Conservation (phyloP, 192 early-diverging fungal species). For the Coemansia sp. region DNA sequence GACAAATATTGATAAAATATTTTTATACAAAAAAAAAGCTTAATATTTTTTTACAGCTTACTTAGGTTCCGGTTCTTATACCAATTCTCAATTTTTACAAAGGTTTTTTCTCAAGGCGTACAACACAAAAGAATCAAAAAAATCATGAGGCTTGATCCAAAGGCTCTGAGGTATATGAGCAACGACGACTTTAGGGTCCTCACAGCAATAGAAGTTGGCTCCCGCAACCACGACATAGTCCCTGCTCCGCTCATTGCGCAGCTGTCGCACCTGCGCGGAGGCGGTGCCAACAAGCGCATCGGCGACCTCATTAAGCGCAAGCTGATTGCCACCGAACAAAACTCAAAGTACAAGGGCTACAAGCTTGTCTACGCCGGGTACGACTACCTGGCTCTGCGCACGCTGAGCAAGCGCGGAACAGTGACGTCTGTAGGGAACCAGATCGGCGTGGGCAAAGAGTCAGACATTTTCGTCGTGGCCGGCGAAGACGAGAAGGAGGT, state of each 20-base stretch:
- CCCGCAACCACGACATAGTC: constrained; percentile 98
- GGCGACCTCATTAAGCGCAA: constrained; percentile 86
- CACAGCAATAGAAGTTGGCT: constrained; percentile 96
- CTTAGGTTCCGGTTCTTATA: too few relatives aligned
- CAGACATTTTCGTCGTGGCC: constrained; percentile 98
- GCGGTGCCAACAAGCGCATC: constrained; percentile 83
- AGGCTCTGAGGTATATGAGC: constrained; percentile 91
- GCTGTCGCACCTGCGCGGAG: constrained; percentile 87
- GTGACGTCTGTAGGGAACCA: constrained; percentile 97
- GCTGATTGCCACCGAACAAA: constrained; percentile 74
- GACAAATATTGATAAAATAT: not conserved
- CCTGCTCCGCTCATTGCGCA: constrained; percentile 89
- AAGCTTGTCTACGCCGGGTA: constrained; percentile 98
- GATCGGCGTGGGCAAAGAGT: constrained; percentile 99
- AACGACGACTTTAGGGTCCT: constrained; percentile 93
- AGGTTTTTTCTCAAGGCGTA: not conserved
- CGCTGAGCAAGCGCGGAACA: constrained; percentile 81
- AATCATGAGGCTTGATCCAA: constrained; percentile 93
- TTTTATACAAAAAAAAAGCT: not conserved
- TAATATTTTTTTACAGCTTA: too few relatives aligned
- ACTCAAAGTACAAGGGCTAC: constrained; percentile 82
- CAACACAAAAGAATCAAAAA: not conserved
- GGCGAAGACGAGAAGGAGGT: constrained; percentile 87
- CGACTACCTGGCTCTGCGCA: constrained; percentile 96
- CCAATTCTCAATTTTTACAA: constrained; percentile 1